Evolutionary conservation across 2,329 filamentous ascomycete species (phyloP).

Genomic region (Coleophoma eucalyptorum): DNA sequence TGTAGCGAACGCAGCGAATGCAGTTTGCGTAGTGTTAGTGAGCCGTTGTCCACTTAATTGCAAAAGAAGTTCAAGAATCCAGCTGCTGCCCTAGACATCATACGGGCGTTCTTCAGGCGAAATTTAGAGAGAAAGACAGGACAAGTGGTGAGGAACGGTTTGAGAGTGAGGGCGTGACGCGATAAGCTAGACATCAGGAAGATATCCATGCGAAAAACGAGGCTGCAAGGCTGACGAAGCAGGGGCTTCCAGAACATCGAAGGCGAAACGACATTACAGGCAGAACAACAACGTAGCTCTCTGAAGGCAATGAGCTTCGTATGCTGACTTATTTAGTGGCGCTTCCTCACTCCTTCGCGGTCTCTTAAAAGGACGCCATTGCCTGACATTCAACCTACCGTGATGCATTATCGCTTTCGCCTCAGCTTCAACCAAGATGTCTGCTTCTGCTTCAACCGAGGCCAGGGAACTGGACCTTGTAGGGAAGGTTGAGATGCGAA

Average conservation of each 20-base stretch:
- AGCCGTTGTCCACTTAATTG: too few relatives aligned
- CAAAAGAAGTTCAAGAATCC: too few relatives aligned
- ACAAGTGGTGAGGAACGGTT: too few relatives aligned
- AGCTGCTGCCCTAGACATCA: too few relatives aligned
- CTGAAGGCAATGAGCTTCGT: background rate
- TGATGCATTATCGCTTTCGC: constrained; percentile 4
- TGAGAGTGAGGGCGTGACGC: too few relatives aligned
- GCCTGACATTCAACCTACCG: background rate
- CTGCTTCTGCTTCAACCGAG: constrained; percentile 18
- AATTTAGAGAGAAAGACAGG: too few relatives aligned
- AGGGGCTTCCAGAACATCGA: background rate
- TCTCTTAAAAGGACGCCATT: background rate
- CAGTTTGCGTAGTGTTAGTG: background rate
- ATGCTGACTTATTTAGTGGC: background rate
- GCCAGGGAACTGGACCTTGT: constrained; percentile 69
- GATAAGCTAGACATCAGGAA: too few relatives aligned
- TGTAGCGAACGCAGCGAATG: background rate
- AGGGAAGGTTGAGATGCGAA: constrained; percentile 73
- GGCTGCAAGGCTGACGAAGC: too few relatives aligned
- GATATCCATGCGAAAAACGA: too few relatives aligned
- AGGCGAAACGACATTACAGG: background rate
- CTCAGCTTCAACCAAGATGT: constrained; percentile 4
- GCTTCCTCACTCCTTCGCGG: background rate
- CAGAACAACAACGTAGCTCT: background rate
- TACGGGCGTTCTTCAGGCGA: too few relatives aligned